A percentile compares a stretch with the other conserved stretches of the same genome.
Evolutionary conservation across 345 rosid genomes (phyloP).

Genomic region (Citrus trifoliata): DNA sequence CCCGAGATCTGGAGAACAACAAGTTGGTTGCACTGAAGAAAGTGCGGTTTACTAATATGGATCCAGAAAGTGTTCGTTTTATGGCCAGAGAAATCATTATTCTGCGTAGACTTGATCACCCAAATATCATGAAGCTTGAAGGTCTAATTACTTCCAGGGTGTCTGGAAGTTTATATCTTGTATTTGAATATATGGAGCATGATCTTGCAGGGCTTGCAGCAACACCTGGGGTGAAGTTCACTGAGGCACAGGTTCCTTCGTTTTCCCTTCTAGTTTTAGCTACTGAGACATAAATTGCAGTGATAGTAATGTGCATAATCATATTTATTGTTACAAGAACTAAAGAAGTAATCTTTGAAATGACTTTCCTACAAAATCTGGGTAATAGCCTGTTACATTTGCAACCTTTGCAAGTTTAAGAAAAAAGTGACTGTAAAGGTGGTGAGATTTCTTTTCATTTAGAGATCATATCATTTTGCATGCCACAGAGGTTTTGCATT

Average conservation of each 20-base stretch:
- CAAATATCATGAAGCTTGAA: slow-evolving; percentile 62
- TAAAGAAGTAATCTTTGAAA: not conserved
- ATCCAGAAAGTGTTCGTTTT: slow-evolving; percentile 64
- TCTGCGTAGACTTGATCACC: slow-evolving; percentile 54
- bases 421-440: not conserved
- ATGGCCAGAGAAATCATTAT: slow-evolving; percentile 67
- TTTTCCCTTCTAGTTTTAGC: not conserved
- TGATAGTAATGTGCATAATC: not conserved
- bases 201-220: slow-evolving; percentile 58
- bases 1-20: slow-evolving; percentile 53
- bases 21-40: slow-evolving; percentile 58
- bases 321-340: not conserved
- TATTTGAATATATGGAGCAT: slow-evolving; percentile 67
- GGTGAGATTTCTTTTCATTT: not conserved
- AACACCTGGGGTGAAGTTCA: slow-evolving; percentile 37
- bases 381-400: not conserved
- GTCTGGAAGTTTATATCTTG: slow-evolving; percentile 52
- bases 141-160: slow-evolving; percentile 51
- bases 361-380: not conserved
- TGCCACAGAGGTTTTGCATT: not conserved
- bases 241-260: slow-evolving; percentile 48
- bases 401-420: not conserved
- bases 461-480: not conserved
- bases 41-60: slow-evolving; percentile 63
- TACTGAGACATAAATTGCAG: not conserved